These are phyloP conservation scores for Megacollybia platyphylla DNA, from an alignment of 1,284 basidiomycete species.

Conservation along the genomic window DNA sequence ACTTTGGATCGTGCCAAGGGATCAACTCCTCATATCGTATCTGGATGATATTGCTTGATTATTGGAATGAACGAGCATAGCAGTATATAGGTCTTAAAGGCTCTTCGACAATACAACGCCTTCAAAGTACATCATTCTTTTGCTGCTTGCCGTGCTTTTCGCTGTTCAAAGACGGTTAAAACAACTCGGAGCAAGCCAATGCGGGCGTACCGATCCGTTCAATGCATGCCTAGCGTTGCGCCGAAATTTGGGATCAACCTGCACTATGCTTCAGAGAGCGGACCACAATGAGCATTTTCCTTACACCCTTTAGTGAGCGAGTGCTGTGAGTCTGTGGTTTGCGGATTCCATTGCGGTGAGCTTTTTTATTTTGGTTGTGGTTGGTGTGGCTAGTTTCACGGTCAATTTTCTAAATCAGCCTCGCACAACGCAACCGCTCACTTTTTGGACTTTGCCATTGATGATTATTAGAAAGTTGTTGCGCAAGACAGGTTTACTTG, in stretches of 20 bases:
- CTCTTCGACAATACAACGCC: neutral
- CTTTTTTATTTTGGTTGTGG: conserved; percentile 92
- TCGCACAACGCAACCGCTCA: conserved; percentile 18
- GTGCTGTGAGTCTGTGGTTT: conserved; percentile 65
- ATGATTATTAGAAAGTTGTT: too few species aligned
- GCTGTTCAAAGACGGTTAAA: conserved; percentile 23
- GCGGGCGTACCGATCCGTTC: conserved; percentile 58
- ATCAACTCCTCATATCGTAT: neutral
- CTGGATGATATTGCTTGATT: neutral
- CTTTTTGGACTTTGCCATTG: conserved; percentile 80
- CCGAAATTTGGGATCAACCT: conserved; percentile 89
- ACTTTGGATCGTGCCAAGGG: conserved; percentile 44
- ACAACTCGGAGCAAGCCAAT: neutral
- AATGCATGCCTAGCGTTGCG: conserved; percentile 75
- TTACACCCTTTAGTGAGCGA: conserved; percentile 85
- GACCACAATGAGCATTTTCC: conserved; percentile 18
- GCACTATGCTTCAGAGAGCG: conserved; percentile 6
- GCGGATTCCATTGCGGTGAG: conserved; percentile 96
- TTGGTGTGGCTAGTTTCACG: conserved; percentile 54
- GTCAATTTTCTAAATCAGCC: conserved; percentile 7
- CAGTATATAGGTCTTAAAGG: neutral
- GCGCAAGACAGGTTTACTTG: too few species aligned
- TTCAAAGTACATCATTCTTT: conserved; percentile 18
- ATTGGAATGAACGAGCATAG: neutral
- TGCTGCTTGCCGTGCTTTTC: conserved; percentile 42